Evolutionary conservation across 345 rosid genomes (phyloP).

Genomic region (Pistacia atlantica): DNA sequence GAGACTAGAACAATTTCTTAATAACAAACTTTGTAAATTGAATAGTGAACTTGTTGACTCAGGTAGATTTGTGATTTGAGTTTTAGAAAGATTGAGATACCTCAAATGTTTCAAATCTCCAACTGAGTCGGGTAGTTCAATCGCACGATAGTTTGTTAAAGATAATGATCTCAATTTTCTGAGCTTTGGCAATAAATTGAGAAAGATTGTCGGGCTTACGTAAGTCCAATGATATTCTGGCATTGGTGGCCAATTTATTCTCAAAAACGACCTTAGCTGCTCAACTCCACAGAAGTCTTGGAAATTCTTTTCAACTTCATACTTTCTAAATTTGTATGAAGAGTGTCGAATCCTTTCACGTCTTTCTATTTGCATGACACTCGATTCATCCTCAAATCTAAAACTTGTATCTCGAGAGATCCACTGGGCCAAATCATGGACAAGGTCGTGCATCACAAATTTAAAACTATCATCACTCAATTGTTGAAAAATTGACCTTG

Average conservation of each 20-base stretch:
- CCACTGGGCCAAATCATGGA: not conserved
- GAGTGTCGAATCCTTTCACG: no score
- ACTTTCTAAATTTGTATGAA: no score
- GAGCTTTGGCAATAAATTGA: not conserved
- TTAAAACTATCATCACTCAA: not conserved
- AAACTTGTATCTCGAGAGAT: not conserved
- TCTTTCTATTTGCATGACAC: no score
- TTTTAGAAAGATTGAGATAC: not conserved
- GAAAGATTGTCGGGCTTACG: not conserved
- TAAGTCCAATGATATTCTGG: no score
- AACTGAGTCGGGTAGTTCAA: not conserved
- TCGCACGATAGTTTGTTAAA: not conserved
- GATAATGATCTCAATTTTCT: not conserved
- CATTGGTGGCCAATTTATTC: no score
- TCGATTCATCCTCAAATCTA: not conserved
- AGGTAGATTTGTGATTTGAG: not conserved
- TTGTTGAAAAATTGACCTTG: no score
- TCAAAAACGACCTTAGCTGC: no score
- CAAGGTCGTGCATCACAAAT: slow-evolving; percentile 4
- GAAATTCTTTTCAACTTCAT: no score
- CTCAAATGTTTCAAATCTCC: not conserved
- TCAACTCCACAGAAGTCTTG: no score
- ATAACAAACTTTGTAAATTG: not conserved
- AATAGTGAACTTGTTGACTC: not conserved
- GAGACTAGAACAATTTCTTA: not conserved